phyloP scores from a whole-genome alignment of 352 stramenopile species.

The Phytopythium cucurbitacearum region DNA sequence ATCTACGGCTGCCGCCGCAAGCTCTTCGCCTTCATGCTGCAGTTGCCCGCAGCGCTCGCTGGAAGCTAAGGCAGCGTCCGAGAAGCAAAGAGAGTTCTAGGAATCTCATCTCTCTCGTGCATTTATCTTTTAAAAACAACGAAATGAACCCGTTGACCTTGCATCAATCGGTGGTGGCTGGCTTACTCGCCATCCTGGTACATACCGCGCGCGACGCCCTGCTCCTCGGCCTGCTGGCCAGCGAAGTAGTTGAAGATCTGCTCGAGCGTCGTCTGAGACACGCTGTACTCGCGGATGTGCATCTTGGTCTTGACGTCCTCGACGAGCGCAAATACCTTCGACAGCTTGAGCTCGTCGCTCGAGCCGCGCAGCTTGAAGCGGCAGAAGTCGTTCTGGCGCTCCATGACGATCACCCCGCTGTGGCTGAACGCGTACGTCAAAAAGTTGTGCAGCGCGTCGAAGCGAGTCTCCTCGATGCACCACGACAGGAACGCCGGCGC shows the following conservation, averaged over 20 bases:
- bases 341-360: conserved; percentile 38
- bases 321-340: conserved; percentile 71
- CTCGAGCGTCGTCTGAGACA: conserved; percentile 88
- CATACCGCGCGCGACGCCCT: too few species aligned
- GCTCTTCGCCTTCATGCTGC: too few species aligned
- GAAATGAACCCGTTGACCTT: too few species aligned
- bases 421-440: conserved; percentile 21
- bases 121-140: too few species aligned
- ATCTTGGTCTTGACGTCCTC: conserved; percentile 52
- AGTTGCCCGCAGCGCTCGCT: too few species aligned
- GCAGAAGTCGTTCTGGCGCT: conserved; percentile 60
- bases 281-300: conserved; percentile 79
- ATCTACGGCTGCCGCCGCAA: too few species aligned
- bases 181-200: conserved; percentile 8
- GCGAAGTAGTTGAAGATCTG: conserved; percentile 91
- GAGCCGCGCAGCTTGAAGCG: conserved; percentile 65
- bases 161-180: too few species aligned
- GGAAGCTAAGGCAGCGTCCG: too few species aligned
- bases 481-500: conserved; percentile 40
- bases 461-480: conserved; percentile 51
- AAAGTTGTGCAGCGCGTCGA: conserved; percentile 23
- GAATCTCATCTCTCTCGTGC: too few species aligned
- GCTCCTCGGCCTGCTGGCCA: conserved; percentile 33
- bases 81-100: too few species aligned
- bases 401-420: conserved; percentile 24